Base-by-base conservation (phyloP, 2,329 filamentous ascomycete genomes). In the Chaetomiaceae sp. region DNA sequence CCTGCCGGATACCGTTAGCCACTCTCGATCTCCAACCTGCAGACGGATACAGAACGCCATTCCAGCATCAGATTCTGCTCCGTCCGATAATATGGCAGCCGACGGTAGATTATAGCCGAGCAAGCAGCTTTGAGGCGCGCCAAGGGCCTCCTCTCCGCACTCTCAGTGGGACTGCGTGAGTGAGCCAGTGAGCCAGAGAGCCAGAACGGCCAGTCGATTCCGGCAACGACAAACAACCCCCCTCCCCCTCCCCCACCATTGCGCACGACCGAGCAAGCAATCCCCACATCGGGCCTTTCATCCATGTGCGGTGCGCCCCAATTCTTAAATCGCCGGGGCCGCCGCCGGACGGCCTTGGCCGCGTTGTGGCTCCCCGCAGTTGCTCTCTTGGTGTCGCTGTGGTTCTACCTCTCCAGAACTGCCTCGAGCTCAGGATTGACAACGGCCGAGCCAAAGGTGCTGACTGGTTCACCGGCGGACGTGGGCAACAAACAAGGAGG, bases 1-100 rank as follows among this genome's bases (percentile, higher is more conserved):
- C 39, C 13, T 44, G 14, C 5, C 46, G 51, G 51, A 54, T 39
- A 54, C 42, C 46, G 42, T 47, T 49, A 47, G 14, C 51, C 51
- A 46, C 20, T 17, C 16, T 13, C 12, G 16, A n/a, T 21, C 10
- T 27, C 6, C 25, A 10, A 27, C n/a, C n/a, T n/a, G n/a, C n/a
- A n/a, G n/a, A n/a, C n/a, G n/a, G n/a, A n/a, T n/a, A n/a, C n/a
- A n/a, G n/a, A n/a, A n/a, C 19, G 4, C 9, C 27, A 34, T 9
- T 33, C 20, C 25, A 30, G n/a, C 27, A 19, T 13, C 35, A 40
- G 10, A 6, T 12, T 12, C 27, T 39, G 10, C 14, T 9, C 14
- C 1, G 16, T 33, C 12, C n/a, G n/a, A n/a, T n/a, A 42, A 48
- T 27, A 54, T 54, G 48, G 47, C 43, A 20, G 34, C n/a, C 16